A percentile compares a stretch with the other conserved stretches of the same genome.
Evolutionary conservation across 2,329 filamentous ascomycete species (phyloP).

Genomic region (Fusarium sp.): DNA sequence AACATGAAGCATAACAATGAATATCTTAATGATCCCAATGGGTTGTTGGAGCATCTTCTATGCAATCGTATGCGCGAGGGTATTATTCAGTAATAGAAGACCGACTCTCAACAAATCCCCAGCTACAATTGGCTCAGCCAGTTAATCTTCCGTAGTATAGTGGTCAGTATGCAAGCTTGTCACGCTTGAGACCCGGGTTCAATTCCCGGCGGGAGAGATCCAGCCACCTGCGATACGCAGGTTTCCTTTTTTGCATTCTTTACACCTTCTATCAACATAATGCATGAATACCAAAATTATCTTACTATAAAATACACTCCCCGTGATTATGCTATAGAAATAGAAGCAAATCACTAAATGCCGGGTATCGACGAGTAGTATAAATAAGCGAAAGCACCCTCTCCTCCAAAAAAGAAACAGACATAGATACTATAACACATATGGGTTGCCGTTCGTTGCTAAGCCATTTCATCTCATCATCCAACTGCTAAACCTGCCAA

Average conservation of each 20-base stretch:
- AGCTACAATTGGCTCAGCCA: constrained; percentile 5
- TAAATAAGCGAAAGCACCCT: constrained; percentile 40
- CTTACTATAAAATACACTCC: constrained; percentile 26
- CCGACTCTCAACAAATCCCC: not conserved
- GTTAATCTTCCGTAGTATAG: constrained; percentile 39
- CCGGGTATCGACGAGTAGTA: constrained; percentile 52
- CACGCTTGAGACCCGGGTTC: constrained; percentile 44
- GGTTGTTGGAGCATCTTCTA: no score
- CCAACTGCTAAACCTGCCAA: constrained; percentile 24
- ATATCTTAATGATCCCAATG: not conserved
- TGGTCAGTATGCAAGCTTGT: constrained; percentile 44
- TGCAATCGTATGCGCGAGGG: rapidly evolving
- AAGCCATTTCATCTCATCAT: constrained; percentile 24
- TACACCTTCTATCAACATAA: not conserved
- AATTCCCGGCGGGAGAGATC: constrained; percentile 44
- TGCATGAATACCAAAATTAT: not conserved
- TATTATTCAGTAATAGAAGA: no score
- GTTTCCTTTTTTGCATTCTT: not conserved
- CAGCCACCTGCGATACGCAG: constrained; percentile 31
- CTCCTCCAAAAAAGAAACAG: constrained; percentile 19
- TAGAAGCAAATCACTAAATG: constrained; percentile 40
- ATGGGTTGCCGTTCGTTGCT: constrained; percentile 23
- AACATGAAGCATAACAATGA: not conserved
- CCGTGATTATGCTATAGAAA: constrained; percentile 12
- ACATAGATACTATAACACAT: constrained; percentile 38